A percentile compares a stretch with the other conserved stretches of the same genome.
phyloP scores from a whole-genome alignment of 441 rosid genomes.

The Metrosideros polymorpha region DNA sequence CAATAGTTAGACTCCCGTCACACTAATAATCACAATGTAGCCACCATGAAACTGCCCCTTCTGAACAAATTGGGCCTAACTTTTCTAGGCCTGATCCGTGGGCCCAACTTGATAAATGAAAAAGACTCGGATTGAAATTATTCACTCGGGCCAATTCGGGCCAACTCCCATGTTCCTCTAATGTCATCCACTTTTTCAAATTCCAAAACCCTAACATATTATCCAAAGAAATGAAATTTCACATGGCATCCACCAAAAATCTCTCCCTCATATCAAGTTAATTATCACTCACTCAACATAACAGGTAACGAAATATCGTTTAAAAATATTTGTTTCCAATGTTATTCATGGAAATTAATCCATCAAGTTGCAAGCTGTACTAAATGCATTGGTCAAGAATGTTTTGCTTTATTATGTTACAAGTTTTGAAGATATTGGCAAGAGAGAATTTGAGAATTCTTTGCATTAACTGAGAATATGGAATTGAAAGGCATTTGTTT shows the following conservation, averaged over 20 bases:
- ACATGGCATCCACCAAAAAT: background rate
- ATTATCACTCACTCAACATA: background rate
- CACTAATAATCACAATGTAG: too few relatives aligned
- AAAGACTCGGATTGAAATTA: too few relatives aligned
- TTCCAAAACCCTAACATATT: background rate
- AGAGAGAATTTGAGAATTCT: too few relatives aligned
- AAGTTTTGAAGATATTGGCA: too few relatives aligned
- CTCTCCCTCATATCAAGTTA: background rate
- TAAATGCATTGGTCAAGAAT: background rate
- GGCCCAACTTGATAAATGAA: too few relatives aligned
- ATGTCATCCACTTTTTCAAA: background rate
- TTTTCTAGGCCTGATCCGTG: too few relatives aligned
- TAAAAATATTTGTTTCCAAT: background rate
- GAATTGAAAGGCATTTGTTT: too few relatives aligned
- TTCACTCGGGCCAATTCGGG: background rate
- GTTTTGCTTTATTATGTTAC: background rate
- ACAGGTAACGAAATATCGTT: accelerated
- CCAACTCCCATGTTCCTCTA: too few relatives aligned
- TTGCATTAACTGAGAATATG: too few relatives aligned
- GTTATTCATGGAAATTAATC: background rate
- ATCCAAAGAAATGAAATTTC: too few relatives aligned
- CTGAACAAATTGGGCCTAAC: background rate
- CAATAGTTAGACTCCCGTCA: too few relatives aligned
- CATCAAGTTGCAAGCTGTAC: background rate
- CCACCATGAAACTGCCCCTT: too few relatives aligned